Percentiles rank a stretch among this genome's conserved stretches.
Conservation (phyloP, 306 rosid genomes). For the Quercus mongolica region DNA sequence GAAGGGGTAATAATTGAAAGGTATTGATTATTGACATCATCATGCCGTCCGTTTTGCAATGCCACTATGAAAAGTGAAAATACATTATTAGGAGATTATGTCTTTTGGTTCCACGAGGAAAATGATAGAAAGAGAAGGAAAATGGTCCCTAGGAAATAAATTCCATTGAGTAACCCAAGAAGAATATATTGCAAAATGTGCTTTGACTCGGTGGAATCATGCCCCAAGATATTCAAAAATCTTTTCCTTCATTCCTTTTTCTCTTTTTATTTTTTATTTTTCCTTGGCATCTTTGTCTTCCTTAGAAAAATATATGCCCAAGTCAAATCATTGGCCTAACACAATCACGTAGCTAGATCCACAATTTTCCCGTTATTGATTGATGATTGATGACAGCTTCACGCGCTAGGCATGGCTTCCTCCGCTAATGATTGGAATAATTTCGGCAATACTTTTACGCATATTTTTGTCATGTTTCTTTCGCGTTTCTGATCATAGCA, state of each 20-base stretch:
- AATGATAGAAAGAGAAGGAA: background rate
- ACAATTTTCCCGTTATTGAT: too few species aligned
- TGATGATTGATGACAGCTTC: too few species aligned
- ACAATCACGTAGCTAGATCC: too few species aligned
- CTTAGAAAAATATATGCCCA: too few species aligned
- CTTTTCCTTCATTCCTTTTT: background rate
- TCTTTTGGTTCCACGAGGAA: background rate
- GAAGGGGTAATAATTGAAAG: background rate
- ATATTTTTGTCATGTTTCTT: too few species aligned
- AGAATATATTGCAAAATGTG: constrained; percentile 26
- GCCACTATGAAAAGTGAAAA: background rate
- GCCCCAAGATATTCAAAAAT: background rate
- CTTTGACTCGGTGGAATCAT: constrained; percentile 20
- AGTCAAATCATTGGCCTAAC: too few species aligned
- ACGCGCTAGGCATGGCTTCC: too few species aligned
- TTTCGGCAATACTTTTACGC: too few species aligned
- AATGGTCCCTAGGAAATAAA: constrained; percentile 6
- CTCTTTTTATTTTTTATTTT: background rate
- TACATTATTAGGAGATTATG: background rate
- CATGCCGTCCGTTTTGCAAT: background rate
- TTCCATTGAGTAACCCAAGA: constrained; percentile 8
- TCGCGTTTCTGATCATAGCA: too few species aligned
- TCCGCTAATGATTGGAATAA: too few species aligned
- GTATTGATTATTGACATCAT: background rate
- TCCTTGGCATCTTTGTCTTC: background rate